Conservation (phyloP, 1,284 basidiomycete genomes). For the Ganoderma sp. region DNA sequence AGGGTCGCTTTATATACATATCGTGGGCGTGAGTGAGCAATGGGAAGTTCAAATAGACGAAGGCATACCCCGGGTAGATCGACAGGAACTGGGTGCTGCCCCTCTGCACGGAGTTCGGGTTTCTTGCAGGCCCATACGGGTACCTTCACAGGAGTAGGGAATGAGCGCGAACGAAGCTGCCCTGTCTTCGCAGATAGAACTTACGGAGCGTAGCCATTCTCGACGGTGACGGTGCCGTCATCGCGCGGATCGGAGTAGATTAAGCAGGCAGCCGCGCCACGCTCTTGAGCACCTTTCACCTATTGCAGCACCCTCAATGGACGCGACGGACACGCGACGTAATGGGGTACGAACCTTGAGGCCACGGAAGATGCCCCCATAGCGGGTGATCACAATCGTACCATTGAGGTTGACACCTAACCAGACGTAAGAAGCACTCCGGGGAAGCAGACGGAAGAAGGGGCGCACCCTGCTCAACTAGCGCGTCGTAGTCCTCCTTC, state of each 20-base stretch:
- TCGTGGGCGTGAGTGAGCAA: background rate
- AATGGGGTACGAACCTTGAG: conserved; percentile 58
- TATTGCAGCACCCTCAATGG: conserved; percentile 37
- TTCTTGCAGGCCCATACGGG: conserved; percentile 86
- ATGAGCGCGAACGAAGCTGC: background rate
- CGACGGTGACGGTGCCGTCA: conserved; percentile 82
- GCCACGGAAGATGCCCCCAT: conserved; percentile 85
- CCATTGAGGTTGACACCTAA: conserved; percentile 75
- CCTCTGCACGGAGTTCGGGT: conserved; percentile 83
- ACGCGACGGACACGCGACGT: background rate
- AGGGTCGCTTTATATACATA: conserved; percentile 59
- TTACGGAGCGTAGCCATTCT: conserved; percentile 70
- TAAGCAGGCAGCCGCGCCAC: conserved; percentile 72
- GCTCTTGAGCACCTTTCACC: conserved; percentile 83
- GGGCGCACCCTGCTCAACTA: conserved; percentile 36
- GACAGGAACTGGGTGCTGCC: conserved; percentile 86
- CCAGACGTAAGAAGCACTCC: background rate
- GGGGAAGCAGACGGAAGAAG: background rate
- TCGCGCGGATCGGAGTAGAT: conserved; percentile 94
- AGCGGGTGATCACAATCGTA: conserved; percentile 82
- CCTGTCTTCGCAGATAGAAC: background rate
- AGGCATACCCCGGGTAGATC: conserved; percentile 63
- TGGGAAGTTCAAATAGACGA: too few relatives aligned
- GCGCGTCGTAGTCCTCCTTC: conserved; percentile 55
- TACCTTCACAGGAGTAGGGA: conserved; percentile 43